Base-by-base conservation (phyloP, 495 filamentous ascomycete genomes). In the Xylaria curta region DNA sequence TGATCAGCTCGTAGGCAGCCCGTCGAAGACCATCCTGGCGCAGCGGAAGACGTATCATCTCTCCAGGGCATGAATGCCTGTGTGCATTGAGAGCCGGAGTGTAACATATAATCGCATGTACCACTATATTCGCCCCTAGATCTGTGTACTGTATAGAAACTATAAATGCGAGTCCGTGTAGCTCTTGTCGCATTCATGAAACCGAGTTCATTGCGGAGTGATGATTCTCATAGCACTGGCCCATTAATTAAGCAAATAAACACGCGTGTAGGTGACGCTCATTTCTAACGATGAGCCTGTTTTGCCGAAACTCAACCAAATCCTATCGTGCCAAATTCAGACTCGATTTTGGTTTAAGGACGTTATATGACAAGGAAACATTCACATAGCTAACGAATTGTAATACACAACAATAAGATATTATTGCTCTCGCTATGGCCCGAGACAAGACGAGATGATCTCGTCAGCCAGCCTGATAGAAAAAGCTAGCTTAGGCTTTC, bases 1-100 rank as follows among this genome's bases (percentile, higher is more conserved):
- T 76, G 96, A 99, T 81, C 78, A 87, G 36, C 86, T 94, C 79
- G 93, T 97, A 19, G 88, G 88, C 59, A 91, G 90, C 73, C 96
- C 96, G 0, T 87, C 88, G 31, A 74, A 73, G 71, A 85, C 95
- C 68, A 91, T 86, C 0, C 80, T 87, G 60, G 86, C 88, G 74
- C 88, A 92, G 66, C 82, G 94, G 75, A 78, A 86, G 72, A 90
- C 86, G 4, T 99, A 98, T 82, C 91, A 94, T 78, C 80, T 94
- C 17, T 64, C 28, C 42, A n/a, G 21, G 0, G 4, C 4, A n/a
- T 62, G 24, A 46, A 28, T 1, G 4, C n/a, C 3, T 38, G 3
- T 24, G 3, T 24, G 7, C 7, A n/a, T 33, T 6, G 17, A 58
- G 12, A 7, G 4, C 8, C 15, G 19, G 40, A 4, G 4, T 63